phyloP scores from a whole-genome alignment of 805 yeast species.

The Metschnikowia rubicola region DNA sequence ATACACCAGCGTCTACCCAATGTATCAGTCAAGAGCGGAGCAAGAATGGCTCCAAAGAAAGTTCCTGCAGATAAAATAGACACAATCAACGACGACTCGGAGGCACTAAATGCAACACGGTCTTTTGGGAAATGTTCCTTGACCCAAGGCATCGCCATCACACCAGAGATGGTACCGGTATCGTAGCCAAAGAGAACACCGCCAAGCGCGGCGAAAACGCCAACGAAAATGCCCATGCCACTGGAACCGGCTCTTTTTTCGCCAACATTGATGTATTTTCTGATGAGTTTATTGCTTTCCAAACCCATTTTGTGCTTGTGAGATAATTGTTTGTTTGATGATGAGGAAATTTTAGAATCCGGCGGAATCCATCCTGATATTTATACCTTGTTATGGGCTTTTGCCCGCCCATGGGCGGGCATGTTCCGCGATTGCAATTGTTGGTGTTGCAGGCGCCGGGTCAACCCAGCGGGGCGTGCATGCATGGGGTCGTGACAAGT shows the following conservation, averaged over 20 bases:
- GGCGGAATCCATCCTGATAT: background rate
- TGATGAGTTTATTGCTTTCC: constrained; percentile 31
- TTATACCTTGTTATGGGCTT: background rate
- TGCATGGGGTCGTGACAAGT: constrained; percentile 2
- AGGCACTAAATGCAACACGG: constrained; percentile 18
- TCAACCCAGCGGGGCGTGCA: background rate
- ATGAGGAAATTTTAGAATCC: background rate
- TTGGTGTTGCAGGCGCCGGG: constrained; percentile 1
- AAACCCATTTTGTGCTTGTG: constrained; percentile 29
- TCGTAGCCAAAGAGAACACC: constrained; percentile 43
- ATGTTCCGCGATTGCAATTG: background rate
- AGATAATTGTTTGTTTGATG: background rate
- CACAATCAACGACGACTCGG: constrained; percentile 25
- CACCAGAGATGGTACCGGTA: constrained; percentile 42
- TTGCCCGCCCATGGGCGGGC: background rate
- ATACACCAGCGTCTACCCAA: constrained; percentile 39
- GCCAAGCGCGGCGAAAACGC: constrained; percentile 40
- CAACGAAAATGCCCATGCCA: constrained; percentile 38
- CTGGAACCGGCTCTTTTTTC: constrained; percentile 46
- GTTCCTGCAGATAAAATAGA: constrained; percentile 41
- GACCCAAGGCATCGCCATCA: constrained; percentile 39
- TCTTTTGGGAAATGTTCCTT: constrained; percentile 24
- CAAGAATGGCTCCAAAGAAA: constrained; percentile 38
- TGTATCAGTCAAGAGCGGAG: constrained; percentile 36
- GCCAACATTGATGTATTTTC: constrained; percentile 40